A percentile compares a stretch with the other conserved stretches of the same genome.
Conservation (phyloP, 805 yeast species). For the Kodamaea kaohsiungensis region DNA sequence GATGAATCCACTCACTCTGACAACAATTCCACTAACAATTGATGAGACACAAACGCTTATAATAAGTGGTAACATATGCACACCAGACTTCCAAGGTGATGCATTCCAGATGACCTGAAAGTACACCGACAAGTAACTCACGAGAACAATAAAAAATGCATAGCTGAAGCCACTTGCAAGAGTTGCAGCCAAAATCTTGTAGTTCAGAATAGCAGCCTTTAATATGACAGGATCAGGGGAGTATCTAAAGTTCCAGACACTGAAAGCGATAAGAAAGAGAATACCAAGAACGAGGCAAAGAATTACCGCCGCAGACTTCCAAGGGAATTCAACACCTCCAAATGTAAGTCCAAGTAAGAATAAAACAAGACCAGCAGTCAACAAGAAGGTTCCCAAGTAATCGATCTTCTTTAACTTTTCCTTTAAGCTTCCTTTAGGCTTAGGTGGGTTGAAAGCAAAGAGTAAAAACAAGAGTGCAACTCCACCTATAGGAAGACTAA, state of each 20-base stretch:
- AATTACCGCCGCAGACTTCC: constrained; percentile 57
- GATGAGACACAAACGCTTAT: no score
- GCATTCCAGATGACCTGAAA: no score
- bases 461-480: constrained; percentile 40
- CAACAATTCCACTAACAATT: no score
- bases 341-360: constrained; percentile 51
- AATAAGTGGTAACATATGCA: no score
- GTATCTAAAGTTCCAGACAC: constrained; percentile 38
- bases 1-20: no score
- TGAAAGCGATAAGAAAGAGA: constrained; percentile 32
- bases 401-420: constrained; percentile 48
- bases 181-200: no score
- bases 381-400: constrained; percentile 46
- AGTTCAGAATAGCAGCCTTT: no score
- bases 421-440: constrained; percentile 37
- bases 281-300: constrained; percentile 50
- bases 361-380: constrained; percentile 45
- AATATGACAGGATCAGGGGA: constrained; percentile 46
- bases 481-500: constrained; percentile 58
- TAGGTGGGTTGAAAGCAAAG: constrained; percentile 48
- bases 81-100: no score
- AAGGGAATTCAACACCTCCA: constrained; percentile 52
- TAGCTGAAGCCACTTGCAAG: no score
- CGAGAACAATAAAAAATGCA: no score
- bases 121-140: no score